phyloP scores from a whole-genome alignment of 306 rosid species.

The Prunus armeniaca region DNA sequence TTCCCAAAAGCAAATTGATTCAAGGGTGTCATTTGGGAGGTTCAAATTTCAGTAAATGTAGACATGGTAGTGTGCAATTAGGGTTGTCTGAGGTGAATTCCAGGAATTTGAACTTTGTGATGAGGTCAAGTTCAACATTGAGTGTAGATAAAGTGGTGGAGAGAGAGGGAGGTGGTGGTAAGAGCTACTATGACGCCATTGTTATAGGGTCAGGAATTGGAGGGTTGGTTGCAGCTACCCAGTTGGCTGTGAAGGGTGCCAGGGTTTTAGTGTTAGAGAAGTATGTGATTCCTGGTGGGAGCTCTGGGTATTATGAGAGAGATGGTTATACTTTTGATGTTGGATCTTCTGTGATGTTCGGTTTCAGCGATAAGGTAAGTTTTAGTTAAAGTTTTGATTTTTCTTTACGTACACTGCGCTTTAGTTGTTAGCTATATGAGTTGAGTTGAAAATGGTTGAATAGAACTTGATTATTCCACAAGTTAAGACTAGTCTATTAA shows the following conservation, averaged over 20 bases:
- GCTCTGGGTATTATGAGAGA: constrained; percentile 87
- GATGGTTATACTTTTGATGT: constrained; percentile 94
- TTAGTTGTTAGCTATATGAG: neutral
- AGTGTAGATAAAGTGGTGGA: constrained; percentile 39
- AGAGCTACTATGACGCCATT: constrained; percentile 66
- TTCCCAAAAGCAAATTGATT: neutral
- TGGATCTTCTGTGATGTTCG: constrained; percentile 97
- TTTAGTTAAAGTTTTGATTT: neutral
- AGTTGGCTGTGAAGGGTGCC: constrained; percentile 90
- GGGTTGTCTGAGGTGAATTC: constrained; percentile 10
- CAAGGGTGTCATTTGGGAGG: neutral
- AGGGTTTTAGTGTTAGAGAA: constrained; percentile 88
- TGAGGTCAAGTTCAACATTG: constrained; percentile 37
- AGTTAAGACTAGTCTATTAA: neutral
- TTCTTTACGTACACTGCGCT: constrained; percentile 6
- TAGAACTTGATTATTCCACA: neutral
- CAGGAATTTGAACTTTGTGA: constrained; percentile 26
- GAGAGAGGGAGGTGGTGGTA: constrained; percentile 31
- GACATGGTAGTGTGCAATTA: constrained; percentile 3
- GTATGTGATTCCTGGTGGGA: constrained; percentile 97
- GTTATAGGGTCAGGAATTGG: constrained; percentile 97
- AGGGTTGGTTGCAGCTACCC: constrained; percentile 90
- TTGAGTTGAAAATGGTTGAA: neutral
- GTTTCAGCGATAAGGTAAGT: constrained; percentile 92
- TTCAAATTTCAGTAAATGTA: neutral